Evolutionary conservation across 148 eudicot genomes (phyloP).

Genomic region (Limonium bicolor): DNA sequence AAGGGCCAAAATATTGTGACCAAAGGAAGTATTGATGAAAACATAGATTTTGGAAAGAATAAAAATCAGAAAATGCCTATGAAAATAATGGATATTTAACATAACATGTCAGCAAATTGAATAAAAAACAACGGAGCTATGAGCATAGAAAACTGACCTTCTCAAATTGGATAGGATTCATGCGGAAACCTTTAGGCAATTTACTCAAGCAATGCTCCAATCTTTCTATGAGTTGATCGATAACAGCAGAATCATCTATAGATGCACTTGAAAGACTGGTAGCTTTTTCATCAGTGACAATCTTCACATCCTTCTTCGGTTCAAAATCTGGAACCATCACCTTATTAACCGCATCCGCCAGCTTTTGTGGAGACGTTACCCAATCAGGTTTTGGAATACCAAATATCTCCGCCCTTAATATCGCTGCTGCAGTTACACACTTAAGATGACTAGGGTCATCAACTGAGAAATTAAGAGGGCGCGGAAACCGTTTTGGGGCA

Average conservation of each 20-base stretch:
- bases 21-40: no score
- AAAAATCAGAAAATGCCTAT: no score
- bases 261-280: constrained; percentile 42
- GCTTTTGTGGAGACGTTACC: constrained; percentile 27
- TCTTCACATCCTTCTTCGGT: constrained; percentile 53
- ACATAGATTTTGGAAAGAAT: no score
- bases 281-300: constrained; percentile 66
- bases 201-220: constrained; percentile 21
- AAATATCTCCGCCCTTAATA: constrained; percentile 52
- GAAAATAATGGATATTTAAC: no score
- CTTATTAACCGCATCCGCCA: constrained; percentile 35
- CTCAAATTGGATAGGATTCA: constrained; percentile 66
- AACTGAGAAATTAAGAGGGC: constrained; percentile 45
- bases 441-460: constrained; percentile 36
- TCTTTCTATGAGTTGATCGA: constrained; percentile 28
- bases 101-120: not conserved
- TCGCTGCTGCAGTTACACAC: constrained; percentile 35
- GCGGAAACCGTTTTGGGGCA: constrained; percentile 71
- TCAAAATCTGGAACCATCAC: constrained; percentile 59
- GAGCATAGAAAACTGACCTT: constrained; percentile 38
- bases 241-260: constrained; percentile 52
- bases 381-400: constrained; percentile 59
- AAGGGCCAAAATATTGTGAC: no score
- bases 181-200: constrained; percentile 34
- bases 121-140: not conserved